Evolutionary conservation across 2,329 filamentous ascomycete genomes (phyloP).

Genomic region (Gnomoniopsis smithogilvyi): DNA sequence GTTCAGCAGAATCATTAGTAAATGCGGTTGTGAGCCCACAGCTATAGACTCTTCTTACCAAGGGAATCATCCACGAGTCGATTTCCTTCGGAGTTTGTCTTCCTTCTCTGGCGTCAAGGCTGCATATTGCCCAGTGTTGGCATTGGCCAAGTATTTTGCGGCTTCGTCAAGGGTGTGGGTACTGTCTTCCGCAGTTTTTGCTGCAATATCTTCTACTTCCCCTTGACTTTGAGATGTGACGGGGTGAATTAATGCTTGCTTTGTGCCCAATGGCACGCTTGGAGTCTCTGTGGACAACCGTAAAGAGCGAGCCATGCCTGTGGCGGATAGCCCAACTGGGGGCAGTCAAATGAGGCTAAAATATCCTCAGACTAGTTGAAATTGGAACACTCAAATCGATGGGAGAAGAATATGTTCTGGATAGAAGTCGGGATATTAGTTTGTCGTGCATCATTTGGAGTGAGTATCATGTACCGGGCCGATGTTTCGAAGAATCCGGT

Average conservation of each 20-base stretch:
- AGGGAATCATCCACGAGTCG: constrained; percentile 26
- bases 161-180: constrained; percentile 4
- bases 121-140: background rate
- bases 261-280: background rate
- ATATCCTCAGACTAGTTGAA: background rate
- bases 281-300: background rate
- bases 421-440: background rate
- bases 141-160: constrained; percentile 11
- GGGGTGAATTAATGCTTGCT: background rate
- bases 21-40: background rate
- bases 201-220: background rate
- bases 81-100: constrained; percentile 27
- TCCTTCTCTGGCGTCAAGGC: constrained; percentile 28
- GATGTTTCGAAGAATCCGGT: background rate
- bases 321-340: background rate
- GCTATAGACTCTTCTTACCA: constrained; percentile 20
- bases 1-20: background rate
- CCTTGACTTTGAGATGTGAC: background rate
- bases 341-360: background rate
- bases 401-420: background rate
- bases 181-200: background rate
- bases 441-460: background rate
- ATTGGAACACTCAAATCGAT: background rate
- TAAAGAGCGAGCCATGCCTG: background rate
- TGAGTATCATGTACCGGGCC: too few relatives aligned